Base-by-base conservation (phyloP, 352 stramenopile genomes). In the Phytophthora pseudosyringae region DNA sequence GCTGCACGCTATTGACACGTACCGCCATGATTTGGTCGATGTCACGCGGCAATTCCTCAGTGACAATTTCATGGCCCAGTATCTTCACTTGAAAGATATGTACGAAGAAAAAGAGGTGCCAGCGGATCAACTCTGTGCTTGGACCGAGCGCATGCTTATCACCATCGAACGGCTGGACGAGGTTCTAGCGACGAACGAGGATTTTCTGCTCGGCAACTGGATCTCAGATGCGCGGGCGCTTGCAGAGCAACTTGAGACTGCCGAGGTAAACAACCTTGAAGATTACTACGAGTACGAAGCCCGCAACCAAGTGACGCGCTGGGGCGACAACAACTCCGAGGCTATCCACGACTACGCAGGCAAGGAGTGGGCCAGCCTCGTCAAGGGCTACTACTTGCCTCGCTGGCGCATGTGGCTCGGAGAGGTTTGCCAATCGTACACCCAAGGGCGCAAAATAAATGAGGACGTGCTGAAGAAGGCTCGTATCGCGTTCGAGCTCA, bases 271-370 rank as follows among this genome's bases (percentile, higher is more conserved):
- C 12, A 50, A 63, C 0, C 63, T 89, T 15, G 65, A 80, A 36
- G 60, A 76, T 15, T 93, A 91, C 62, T 89, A 86, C 59, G 85
- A 93, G 63, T 93, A 91, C 60, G 81, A 93, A 65, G 85, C 85
- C n/a, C 82, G 85, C 21, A 93, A 93, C 59, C 83, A 91, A 65
- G 77, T 93, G 48, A 93, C 85, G 4, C 81, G 85, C 2, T 93
- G 85, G 85, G 85, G 85, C 8, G 85, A 93, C 67, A 69, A 89
- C 67, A 93, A 93, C 69, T 71, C 73, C 40, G 82, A 93, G 43
- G 62, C 79, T 15, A 73, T 93, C 32, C 80, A 89, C 47, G 85
- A 93, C 59, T 93, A 93, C 51, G 85, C 85, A 3, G 78, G 77
- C 38, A 93, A 93, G 66, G 82, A 91, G 55, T 93, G 85, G 85